These are phyloP conservation scores for Suillus fuscotomentosus DNA, from an alignment of 768 basidiomycete genomes.

Conservation along the genomic window DNA sequence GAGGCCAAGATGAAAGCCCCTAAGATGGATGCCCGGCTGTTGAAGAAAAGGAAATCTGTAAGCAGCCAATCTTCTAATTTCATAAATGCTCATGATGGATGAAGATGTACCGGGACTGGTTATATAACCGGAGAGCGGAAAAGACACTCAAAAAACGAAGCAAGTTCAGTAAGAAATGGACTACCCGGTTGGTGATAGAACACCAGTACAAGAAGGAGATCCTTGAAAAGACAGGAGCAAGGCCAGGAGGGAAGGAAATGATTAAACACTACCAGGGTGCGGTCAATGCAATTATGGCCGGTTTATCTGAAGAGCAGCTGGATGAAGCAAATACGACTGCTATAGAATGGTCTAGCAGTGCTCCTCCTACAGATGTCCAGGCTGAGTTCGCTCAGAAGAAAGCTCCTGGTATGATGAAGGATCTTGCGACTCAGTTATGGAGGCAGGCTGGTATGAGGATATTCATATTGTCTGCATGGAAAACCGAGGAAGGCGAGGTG, in stretches of 20 bases:
- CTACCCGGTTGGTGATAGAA: too few species aligned
- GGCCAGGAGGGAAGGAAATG: background rate
- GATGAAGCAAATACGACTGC: too few species aligned
- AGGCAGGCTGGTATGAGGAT: constrained; percentile 4
- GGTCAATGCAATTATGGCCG: background rate
- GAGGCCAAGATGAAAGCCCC: background rate
- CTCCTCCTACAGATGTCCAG: background rate
- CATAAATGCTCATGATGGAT: background rate
- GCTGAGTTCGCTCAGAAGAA: background rate
- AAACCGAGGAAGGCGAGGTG: background rate
- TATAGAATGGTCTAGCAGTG: background rate
- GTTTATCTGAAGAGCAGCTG: too few species aligned
- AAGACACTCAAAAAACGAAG: background rate
- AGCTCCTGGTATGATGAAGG: background rate
- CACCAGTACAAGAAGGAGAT: too few species aligned
- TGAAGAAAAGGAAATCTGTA: background rate
- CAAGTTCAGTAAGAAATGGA: background rate
- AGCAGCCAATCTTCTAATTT: background rate
- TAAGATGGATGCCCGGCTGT: background rate
- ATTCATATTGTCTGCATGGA: background rate
- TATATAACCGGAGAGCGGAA: background rate
- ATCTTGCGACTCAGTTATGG: background rate
- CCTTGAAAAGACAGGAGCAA: too few species aligned
- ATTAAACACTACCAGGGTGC: background rate
- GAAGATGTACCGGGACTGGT: background rate